Evolutionary conservation across 352 stramenopile species (phyloP).

Genomic region (Pythium utonaiense): DNA sequence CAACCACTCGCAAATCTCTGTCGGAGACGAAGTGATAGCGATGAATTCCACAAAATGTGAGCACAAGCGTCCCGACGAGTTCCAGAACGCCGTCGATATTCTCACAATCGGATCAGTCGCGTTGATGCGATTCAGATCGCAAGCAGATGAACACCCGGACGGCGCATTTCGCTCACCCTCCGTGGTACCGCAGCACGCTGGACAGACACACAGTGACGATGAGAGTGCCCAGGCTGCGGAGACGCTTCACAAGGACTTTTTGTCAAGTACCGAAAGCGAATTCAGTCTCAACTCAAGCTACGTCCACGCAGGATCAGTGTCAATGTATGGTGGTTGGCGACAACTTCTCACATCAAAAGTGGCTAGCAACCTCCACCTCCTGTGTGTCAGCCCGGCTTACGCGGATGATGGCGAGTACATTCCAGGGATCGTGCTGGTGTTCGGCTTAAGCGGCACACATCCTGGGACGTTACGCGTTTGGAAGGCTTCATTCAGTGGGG

Average conservation of each 20-base stretch:
- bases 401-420: constrained; percentile 75
- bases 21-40: constrained; percentile 59
- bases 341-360: constrained; percentile 39
- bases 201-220: background rate
- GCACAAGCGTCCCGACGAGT: constrained; percentile 33
- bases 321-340: constrained; percentile 74
- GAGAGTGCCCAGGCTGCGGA: constrained; percentile 26
- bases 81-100: constrained; percentile 30
- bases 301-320: constrained; percentile 60
- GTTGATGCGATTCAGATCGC: constrained; percentile 48
- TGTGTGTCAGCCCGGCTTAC: constrained; percentile 74
- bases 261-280: constrained; percentile 32
- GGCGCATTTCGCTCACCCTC: background rate
- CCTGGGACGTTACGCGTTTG: constrained; percentile 53
- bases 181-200: background rate
- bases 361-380: constrained; percentile 29
- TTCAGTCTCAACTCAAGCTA: constrained; percentile 33
- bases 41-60: constrained; percentile 56
- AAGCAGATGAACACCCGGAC: constrained; percentile 20
- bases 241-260: constrained; percentile 34
- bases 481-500: constrained; percentile 46
- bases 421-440: constrained; percentile 64
- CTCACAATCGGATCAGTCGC: constrained; percentile 31
- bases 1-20: constrained; percentile 8
- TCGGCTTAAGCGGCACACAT: constrained; percentile 45